Base-by-base conservation (phyloP, 1,284 basidiomycete species). In the Coniophora puteana region DNA sequence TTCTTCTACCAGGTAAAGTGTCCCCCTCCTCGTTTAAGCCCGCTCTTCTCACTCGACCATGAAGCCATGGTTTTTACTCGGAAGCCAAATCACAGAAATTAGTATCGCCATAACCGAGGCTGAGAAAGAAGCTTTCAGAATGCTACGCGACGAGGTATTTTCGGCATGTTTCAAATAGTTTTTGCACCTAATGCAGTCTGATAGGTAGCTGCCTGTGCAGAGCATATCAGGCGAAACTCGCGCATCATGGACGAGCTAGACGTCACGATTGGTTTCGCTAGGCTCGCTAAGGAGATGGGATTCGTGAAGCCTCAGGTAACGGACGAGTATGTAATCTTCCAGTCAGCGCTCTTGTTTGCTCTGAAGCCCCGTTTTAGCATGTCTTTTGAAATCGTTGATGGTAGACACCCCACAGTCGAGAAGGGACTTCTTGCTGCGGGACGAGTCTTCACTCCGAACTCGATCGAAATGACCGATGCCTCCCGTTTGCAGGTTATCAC, bases 361-460 rank as follows among this genome's bases (percentile, higher is more conserved):
- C 18, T 39, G 21, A 44, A n/a, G 34, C 29, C 22, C 28, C 13
- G 24, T 28, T 30, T 29, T 43, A 93, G 89, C 17, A 63, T 68
- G 14, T 67, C 72, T 1, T 84, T 91, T 46, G 61, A 80, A 4
- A 82, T 98, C 16, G 62, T 68, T 4, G 80, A 88, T 43, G 94
- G 92, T 8, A 80, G 95, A 10, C 95, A 99, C 67, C 90, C 95
- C 0, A 84, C 89, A 0, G 95, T 98, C 6, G 94, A 99, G 65
- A 72, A 91, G 4, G 93, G 93, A 2, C 74, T 99, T 2, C 68
- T 93, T 28, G 74, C 76, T 0, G 71, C 78, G 1, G 83, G 88
- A 14, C 80, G 90, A 26, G 67, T 74, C 7, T 97, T 94, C 61
- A 89, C 80, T 1, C 81, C 91, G 0, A 99, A 98, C 62, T 83